phyloP scores from a whole-genome alignment of 2,329 filamentous ascomycete genomes.

The Pestalotiopsis sp. region DNA sequence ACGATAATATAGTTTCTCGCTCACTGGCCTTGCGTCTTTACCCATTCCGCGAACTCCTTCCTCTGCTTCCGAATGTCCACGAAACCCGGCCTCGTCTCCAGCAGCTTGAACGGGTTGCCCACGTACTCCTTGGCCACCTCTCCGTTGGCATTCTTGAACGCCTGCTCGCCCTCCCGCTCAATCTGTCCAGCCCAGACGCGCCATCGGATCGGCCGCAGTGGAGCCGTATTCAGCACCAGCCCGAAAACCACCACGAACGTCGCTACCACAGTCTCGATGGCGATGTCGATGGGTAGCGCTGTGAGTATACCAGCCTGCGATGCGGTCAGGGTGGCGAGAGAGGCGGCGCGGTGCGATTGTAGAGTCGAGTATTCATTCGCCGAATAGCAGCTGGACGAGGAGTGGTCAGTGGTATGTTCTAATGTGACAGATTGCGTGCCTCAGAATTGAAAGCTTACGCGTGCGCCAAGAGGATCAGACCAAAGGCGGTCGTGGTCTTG shows the following conservation, averaged over 20 bases:
- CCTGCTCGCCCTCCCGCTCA: conserved; percentile 71
- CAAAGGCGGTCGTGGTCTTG: conserved; percentile 68
- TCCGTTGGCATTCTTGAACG: conserved; percentile 59
- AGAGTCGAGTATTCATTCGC: conserved; percentile 88
- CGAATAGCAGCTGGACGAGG: conserved; percentile 78
- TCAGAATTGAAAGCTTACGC: conserved; percentile 62
- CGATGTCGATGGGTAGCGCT: conserved; percentile 76
- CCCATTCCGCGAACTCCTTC: conserved; percentile 79
- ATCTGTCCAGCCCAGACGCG: conserved; percentile 81
- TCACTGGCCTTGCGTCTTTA: conserved; percentile 38
- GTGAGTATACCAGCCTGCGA: conserved; percentile 42
- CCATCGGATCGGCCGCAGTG: conserved; percentile 84
- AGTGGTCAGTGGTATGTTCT: conserved; percentile 5
- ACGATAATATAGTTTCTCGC: not conserved
- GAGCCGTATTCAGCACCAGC: conserved; percentile 76
- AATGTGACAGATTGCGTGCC: not conserved
- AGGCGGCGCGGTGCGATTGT: conserved; percentile 57
- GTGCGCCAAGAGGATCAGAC: conserved; percentile 79
- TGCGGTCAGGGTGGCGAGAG: conserved; percentile 45
- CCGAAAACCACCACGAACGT: conserved; percentile 82
- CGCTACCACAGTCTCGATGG: conserved; percentile 80
- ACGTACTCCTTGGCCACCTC: conserved; percentile 70
- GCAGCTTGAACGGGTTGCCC: conserved; percentile 76
- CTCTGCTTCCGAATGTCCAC: conserved; percentile 84
- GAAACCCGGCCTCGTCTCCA: conserved; percentile 85